These are phyloP conservation scores for Cytospora paraplurivora DNA, from an alignment of 2,329 filamentous ascomycete species.

Conservation along the genomic window DNA sequence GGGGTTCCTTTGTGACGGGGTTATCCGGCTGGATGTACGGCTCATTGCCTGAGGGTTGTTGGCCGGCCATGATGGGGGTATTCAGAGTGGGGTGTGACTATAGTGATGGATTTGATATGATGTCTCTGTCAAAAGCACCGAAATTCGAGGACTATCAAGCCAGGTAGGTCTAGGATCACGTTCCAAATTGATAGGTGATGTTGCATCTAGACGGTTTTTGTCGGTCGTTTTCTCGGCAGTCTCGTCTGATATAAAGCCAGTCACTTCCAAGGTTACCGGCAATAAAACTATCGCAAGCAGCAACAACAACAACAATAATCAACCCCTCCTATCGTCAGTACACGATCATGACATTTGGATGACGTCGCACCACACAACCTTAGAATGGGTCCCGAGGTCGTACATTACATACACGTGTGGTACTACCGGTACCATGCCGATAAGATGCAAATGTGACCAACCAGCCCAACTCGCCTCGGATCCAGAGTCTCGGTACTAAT, in stretches of 20 bases:
- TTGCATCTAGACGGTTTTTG: background rate
- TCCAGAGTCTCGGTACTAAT: background rate
- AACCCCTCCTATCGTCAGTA: too few relatives aligned
- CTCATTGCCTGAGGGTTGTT: constrained; percentile 28
- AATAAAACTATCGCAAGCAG: background rate
- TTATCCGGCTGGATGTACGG: constrained; percentile 27
- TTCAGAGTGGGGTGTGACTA: background rate
- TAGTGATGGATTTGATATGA: background rate
- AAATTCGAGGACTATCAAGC: background rate
- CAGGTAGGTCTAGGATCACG: background rate
- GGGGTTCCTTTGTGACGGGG: constrained; percentile 23
- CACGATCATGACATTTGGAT: constrained; percentile 20
- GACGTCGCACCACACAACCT: constrained; percentile 27
- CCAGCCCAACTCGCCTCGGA: background rate
- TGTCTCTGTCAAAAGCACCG: background rate
- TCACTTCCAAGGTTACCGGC: background rate
- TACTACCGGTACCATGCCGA: background rate
- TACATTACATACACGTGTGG: constrained; percentile 3
- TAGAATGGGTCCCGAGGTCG: too few relatives aligned
- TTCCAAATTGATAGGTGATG: background rate
- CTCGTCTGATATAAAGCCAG: background rate
- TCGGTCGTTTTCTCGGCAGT: background rate
- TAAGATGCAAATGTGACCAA: background rate
- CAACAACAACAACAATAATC: too few relatives aligned
- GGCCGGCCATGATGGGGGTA: constrained; percentile 16